Conservation (phyloP, 768 basidiomycete species). For the Nevesoporus exiguus region DNA sequence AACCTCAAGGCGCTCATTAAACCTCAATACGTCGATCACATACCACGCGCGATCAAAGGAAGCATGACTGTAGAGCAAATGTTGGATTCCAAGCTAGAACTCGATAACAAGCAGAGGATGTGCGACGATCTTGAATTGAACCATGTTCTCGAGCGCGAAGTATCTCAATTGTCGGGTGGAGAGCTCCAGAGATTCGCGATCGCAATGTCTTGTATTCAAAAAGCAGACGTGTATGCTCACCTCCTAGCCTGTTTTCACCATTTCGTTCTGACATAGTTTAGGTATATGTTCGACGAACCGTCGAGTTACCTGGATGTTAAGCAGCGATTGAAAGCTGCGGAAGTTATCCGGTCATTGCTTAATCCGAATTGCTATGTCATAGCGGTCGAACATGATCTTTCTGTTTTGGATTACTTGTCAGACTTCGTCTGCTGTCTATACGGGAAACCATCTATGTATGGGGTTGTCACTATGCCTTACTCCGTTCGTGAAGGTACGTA, state of each 20-base stretch:
- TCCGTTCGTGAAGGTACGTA: conserved; percentile 90
- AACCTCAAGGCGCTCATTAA: conserved; percentile 98
- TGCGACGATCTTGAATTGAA: conserved; percentile 85
- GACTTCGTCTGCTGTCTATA: conserved; percentile 98
- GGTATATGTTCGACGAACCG: conserved; percentile 99
- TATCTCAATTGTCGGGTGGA: conserved; percentile 87
- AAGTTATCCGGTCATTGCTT: conserved; percentile 88
- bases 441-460: conserved; percentile 96
- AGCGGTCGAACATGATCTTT: conserved; percentile 98
- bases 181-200: conserved; percentile 98
- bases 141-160: conserved; percentile 81
- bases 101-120: conserved; percentile 84
- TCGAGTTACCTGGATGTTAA: conserved; percentile 97
- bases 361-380: conserved; percentile 87
- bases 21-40: conserved; percentile 99
- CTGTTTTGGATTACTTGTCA: conserved; percentile 96
- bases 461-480: conserved; percentile 98
- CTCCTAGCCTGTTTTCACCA: neutral
- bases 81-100: conserved; percentile 88
- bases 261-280: conserved; percentile 29
- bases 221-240: conserved; percentile 82
- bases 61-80: conserved; percentile 82
- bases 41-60: conserved; percentile 93
- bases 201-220: conserved; percentile 94
- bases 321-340: conserved; percentile 92